These are phyloP conservation scores for Martiniozyma abietophila DNA, from an alignment of 805 yeast species.

Conservation along the genomic window DNA sequence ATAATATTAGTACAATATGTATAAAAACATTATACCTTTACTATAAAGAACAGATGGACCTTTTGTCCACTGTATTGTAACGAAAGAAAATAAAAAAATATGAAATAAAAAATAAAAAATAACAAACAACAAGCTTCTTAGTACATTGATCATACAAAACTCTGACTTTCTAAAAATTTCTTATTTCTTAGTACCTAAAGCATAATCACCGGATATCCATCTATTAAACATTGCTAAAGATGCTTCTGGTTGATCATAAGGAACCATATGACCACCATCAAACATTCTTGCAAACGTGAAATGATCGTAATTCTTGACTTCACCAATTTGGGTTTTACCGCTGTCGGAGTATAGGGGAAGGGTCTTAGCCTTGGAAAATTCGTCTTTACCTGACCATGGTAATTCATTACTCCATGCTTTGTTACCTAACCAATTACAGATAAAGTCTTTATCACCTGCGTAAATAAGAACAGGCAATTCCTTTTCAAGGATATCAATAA, in stretches of 20 bases:
- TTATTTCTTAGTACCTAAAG: conserved; percentile 20
- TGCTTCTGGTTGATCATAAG: conserved; percentile 73
- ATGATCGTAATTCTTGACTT: conserved; percentile 59
- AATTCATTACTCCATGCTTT: conserved; percentile 69
- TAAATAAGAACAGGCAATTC: conserved; percentile 75
- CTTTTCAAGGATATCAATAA: conserved; percentile 49
- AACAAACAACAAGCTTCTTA: background rate
- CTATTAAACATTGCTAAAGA: conserved; percentile 62
- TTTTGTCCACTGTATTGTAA: too few species aligned
- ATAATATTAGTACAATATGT: too few species aligned
- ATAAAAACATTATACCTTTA: too few species aligned
- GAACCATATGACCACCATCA: conserved; percentile 91
- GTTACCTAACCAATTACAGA: conserved; percentile 91
- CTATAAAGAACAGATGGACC: too few species aligned
- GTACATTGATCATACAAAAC: too few species aligned
- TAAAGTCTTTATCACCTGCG: conserved; percentile 92
- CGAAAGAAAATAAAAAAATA: conserved; percentile 1
- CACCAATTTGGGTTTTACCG: conserved; percentile 44
- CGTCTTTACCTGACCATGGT: conserved; percentile 46
- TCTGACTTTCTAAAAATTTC: too few species aligned
- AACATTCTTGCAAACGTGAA: conserved; percentile 71
- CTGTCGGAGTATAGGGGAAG: conserved; percentile 23
- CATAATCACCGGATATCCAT: conserved; percentile 59
- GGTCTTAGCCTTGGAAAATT: conserved; percentile 21
- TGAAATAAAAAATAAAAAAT: background rate